Percentiles rank a stretch among this genome's conserved stretches.
These are phyloP conservation scores for Ammopiptanthus mongolicus DNA, from an alignment of 306 rosid species.

Conservation along the genomic window DNA sequence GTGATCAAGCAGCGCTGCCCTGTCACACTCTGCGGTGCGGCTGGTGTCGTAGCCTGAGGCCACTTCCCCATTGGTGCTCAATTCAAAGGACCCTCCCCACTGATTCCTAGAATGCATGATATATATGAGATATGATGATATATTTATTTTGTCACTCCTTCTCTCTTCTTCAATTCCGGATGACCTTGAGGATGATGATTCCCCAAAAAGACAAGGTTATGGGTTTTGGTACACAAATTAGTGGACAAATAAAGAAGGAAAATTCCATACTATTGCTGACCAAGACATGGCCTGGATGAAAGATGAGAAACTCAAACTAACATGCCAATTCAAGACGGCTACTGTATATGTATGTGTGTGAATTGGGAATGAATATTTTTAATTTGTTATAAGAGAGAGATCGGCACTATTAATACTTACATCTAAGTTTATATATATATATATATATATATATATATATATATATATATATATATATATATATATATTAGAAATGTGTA, in stretches of 20 bases:
- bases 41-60: background rate
- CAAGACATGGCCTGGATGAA: background rate
- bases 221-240: background rate
- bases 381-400: too few relatives aligned
- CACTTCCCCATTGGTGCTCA: conserved; percentile 1
- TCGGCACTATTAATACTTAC: too few relatives aligned
- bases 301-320: background rate
- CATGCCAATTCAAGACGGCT: background rate
- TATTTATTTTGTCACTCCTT: too few relatives aligned
- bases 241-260: background rate
- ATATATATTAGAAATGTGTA: too few relatives aligned
- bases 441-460: too few relatives aligned
- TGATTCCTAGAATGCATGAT: conserved; percentile 46
- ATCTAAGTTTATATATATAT: too few relatives aligned
- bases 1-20: conserved; percentile 34
- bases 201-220: background rate
- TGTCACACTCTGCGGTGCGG: conserved; percentile 35
- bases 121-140: background rate
- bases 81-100: conserved; percentile 62
- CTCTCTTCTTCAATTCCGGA: background rate
- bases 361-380: too few relatives aligned
- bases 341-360: background rate
- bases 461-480: too few relatives aligned
- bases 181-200: background rate
- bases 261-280: background rate